Conservation (phyloP, 768 basidiomycete genomes). For the Podaxis sp. region DNA sequence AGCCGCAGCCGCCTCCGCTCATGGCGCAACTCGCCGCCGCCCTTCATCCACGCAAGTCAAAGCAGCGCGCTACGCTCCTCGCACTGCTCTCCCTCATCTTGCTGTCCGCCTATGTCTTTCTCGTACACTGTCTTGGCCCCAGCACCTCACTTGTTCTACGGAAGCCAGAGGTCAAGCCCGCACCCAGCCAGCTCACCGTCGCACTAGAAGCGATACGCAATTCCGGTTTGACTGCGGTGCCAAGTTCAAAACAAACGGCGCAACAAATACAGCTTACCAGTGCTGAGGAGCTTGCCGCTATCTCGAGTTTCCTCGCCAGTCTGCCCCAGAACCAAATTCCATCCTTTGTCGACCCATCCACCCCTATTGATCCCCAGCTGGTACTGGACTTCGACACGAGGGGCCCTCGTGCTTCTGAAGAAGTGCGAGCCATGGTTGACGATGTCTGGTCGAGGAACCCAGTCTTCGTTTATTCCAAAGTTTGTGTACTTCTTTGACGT, state of each 20-base stretch:
- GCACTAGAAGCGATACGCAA: slow-evolving; percentile 37
- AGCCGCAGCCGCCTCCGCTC: slow-evolving; percentile 20
- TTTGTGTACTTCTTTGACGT: slow-evolving; percentile 23
- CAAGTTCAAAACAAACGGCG: slow-evolving; percentile 21
- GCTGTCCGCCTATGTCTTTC: slow-evolving; percentile 56
- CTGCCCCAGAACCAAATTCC: slow-evolving; percentile 79
- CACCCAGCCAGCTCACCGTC: slow-evolving; percentile 34
- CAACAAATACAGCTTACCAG: slow-evolving; percentile 42
- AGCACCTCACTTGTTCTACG: slow-evolving; percentile 37
- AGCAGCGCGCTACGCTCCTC: slow-evolving; percentile 53
- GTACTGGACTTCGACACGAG: slow-evolving; percentile 83
- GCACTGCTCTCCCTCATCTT: slow-evolving; percentile 51
- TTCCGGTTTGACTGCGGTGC: slow-evolving; percentile 26
- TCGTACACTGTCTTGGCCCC: slow-evolving; percentile 44
- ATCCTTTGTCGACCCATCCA: slow-evolving; percentile 55
- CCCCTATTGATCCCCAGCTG: slow-evolving; percentile 75
- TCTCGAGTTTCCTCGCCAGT: slow-evolving; percentile 71
- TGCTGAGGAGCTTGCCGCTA: slow-evolving; percentile 70
- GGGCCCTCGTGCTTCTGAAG: slow-evolving; percentile 56
- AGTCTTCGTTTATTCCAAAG: slow-evolving; percentile 76
- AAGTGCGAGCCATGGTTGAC: slow-evolving; percentile 56
- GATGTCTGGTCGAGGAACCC: slow-evolving; percentile 76
- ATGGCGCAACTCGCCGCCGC: slow-evolving; percentile 29
- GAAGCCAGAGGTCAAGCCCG: slow-evolving; percentile 24
- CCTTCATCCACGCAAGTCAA: slow-evolving; percentile 45